phyloP scores from a whole-genome alignment of 2,329 filamentous ascomycete genomes.

The Penicillium hordei region DNA sequence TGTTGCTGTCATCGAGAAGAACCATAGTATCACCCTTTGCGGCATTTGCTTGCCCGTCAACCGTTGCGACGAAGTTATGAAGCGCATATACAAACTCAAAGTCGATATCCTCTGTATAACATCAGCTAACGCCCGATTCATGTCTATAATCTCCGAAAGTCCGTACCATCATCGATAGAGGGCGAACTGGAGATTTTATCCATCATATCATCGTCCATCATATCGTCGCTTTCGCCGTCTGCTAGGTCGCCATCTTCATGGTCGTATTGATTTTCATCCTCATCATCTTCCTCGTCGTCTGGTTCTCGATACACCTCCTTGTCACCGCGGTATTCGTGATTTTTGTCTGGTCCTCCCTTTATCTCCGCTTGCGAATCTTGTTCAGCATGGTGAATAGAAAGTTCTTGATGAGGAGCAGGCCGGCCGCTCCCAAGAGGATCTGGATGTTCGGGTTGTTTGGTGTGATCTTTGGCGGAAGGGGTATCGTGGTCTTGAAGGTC shows the following conservation, averaged over 20 bases:
- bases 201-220: conserved; percentile 90
- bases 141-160: conserved; percentile 43
- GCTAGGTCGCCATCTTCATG: conserved; percentile 54
- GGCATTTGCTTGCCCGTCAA: conserved; percentile 96
- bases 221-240: conserved; percentile 66
- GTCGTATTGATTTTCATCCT: conserved; percentile 25
- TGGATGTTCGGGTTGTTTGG: conserved; percentile 54
- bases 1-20: conserved; percentile 95
- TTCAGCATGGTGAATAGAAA: conserved; percentile 76
- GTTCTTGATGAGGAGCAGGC: conserved; percentile 79
- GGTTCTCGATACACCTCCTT: conserved; percentile 37
- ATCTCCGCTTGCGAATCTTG: conserved; percentile 75
- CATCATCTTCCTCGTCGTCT: conserved; percentile 29
- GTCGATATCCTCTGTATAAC: conserved; percentile 94
- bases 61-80: conserved; percentile 95
- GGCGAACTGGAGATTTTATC: conserved; percentile 98
- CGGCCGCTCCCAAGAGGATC: conserved; percentile 54
- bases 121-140: conserved; percentile 63
- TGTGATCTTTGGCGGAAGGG: conserved; percentile 82
- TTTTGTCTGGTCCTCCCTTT: conserved; percentile 61
- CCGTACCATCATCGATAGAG: conserved; percentile 94
- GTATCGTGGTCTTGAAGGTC: conserved; percentile 84
- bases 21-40: conserved; percentile 99
- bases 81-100: conserved; percentile 99
- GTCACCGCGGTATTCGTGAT: conserved; percentile 42